A percentile compares a stretch with the other conserved stretches of the same genome.
phyloP scores from a whole-genome alignment of 2,329 filamentous ascomycete genomes.

The Cladosporium austrohemisphaericum region DNA sequence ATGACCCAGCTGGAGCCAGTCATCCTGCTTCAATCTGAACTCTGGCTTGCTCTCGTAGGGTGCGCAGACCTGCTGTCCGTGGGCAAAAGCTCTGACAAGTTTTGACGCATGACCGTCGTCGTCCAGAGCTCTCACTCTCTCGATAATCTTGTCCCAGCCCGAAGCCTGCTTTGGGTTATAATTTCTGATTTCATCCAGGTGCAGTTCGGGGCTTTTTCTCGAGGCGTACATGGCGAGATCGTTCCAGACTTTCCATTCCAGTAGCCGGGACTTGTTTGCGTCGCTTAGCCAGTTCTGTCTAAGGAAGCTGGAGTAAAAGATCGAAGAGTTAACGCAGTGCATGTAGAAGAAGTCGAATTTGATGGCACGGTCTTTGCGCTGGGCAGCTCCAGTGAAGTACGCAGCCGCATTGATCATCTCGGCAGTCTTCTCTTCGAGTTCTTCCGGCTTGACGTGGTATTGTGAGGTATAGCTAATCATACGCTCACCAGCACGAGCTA shows the following conservation, averaged over 20 bases:
- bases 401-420: slow-evolving; percentile 68
- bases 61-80: slow-evolving; percentile 55
- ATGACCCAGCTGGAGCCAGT: slow-evolving; percentile 60
- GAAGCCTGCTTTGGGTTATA: slow-evolving; percentile 54
- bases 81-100: slow-evolving; percentile 63
- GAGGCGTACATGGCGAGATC: slow-evolving; percentile 73
- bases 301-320: slow-evolving; percentile 67
- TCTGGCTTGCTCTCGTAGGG: slow-evolving; percentile 44
- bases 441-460: slow-evolving; percentile 48
- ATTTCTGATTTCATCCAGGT: slow-evolving; percentile 54
- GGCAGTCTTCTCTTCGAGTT: slow-evolving; percentile 55
- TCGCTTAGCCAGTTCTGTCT: slow-evolving; percentile 57
- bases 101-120: slow-evolving; percentile 86
- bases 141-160: slow-evolving; percentile 44
- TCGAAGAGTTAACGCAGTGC: slow-evolving; percentile 72
- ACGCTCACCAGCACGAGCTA: slow-evolving; percentile 59
- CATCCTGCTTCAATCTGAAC: slow-evolving; percentile 47
- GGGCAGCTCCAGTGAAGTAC: slow-evolving; percentile 59
- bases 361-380: slow-evolving; percentile 59
- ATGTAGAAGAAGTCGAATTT: slow-evolving; percentile 84
- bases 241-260: slow-evolving; percentile 77
- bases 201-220: slow-evolving; percentile 59
- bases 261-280: slow-evolving; percentile 61
- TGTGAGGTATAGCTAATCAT: slow-evolving; percentile 60
- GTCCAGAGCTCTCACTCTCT: slow-evolving; percentile 43